Percentiles rank a stretch among this genome's conserved stretches.
These are phyloP conservation scores for Botrytis squamosa DNA, from an alignment of 2,329 filamentous ascomycete genomes.

Conservation along the genomic window DNA sequence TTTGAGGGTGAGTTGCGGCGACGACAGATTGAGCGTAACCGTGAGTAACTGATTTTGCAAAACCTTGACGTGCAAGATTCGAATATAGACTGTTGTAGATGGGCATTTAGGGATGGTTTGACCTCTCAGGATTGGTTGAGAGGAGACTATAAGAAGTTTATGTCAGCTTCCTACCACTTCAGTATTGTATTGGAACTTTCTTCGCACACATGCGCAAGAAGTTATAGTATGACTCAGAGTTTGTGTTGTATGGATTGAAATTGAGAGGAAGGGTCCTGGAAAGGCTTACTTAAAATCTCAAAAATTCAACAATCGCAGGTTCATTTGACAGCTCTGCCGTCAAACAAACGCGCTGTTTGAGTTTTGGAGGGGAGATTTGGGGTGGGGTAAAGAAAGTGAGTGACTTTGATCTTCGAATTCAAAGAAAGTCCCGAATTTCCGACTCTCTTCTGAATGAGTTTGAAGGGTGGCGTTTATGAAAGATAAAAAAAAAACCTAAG, in stretches of 20 bases:
- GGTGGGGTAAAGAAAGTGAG: slow-evolving; percentile 13
- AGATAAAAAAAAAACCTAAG: not conserved
- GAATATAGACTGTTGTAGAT: slow-evolving; percentile 68
- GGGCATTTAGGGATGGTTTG: slow-evolving; percentile 81
- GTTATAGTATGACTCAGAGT: slow-evolving; percentile 8
- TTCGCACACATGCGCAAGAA: not conserved
- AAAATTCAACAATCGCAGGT: slow-evolving; percentile 65
- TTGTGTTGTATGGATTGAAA: not conserved
- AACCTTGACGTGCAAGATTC: slow-evolving; percentile 93
- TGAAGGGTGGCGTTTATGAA: not conserved
- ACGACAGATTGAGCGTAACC: slow-evolving; percentile 98
- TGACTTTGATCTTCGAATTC: slow-evolving; percentile 2
- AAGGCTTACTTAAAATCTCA: slow-evolving; percentile 33
- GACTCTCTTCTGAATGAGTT: not conserved
- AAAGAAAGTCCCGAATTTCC: not conserved
- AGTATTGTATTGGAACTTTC: not conserved
- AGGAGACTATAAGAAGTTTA: slow-evolving; percentile 35
- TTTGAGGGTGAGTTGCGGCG: slow-evolving; percentile 84
- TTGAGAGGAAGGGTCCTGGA: not conserved
- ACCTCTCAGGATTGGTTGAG: slow-evolving; percentile 57
- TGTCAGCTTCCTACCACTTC: slow-evolving; percentile 8
- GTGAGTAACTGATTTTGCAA: slow-evolving; percentile 95
- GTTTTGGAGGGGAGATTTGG: slow-evolving; percentile 30
- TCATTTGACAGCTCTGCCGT: slow-evolving; percentile 96
- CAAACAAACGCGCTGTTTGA: slow-evolving; percentile 82